Conservation (phyloP, 73 alveolate genomes). For the Paramecium caudatum region DNA sequence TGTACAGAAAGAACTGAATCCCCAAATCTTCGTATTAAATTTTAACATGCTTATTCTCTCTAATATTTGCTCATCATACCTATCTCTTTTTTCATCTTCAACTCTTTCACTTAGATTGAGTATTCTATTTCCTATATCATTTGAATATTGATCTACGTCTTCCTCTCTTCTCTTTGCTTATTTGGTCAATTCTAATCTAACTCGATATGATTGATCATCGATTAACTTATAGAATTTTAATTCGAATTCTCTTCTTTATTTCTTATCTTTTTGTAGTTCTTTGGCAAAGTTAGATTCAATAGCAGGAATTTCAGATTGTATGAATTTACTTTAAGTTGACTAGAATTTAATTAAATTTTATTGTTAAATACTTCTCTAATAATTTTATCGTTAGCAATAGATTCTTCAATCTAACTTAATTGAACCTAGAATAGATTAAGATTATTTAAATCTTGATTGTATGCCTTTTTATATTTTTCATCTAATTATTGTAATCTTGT, state of each 20-base stretch:
- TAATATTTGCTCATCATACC: conserved; percentile 46
- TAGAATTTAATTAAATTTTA: conserved; percentile 78
- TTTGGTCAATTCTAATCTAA: conserved; percentile 82
- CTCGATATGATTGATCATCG: conserved; percentile 80
- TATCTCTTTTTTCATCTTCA: conserved; percentile 79
- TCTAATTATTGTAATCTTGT: neutral
- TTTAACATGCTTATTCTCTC: neutral
- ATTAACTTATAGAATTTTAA: conserved; percentile 76
- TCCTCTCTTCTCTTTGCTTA: conserved; percentile 81
- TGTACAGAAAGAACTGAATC: conserved; percentile 80
- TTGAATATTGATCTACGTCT: conserved; percentile 15
- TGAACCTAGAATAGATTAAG: neutral
- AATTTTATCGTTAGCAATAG: neutral
- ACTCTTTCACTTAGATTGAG: conserved; percentile 13
- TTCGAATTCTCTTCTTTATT: conserved; percentile 78
- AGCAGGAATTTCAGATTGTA: conserved; percentile 81
- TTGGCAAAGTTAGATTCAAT: too few relatives aligned
- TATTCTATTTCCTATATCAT: conserved; percentile 23
- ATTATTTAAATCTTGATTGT: neutral
- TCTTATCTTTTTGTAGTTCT: conserved; percentile 69
- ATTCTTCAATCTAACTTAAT: conserved; percentile 18
- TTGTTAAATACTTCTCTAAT: conserved; percentile 2
- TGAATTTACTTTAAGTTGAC: conserved; percentile 74
- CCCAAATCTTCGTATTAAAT: neutral
- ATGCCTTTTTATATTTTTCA: neutral